A percentile compares a stretch with the other conserved stretches of the same genome.
phyloP scores from a whole-genome alignment of 1,284 basidiomycete genomes.

The Coniferiporia sulphurascens region DNA sequence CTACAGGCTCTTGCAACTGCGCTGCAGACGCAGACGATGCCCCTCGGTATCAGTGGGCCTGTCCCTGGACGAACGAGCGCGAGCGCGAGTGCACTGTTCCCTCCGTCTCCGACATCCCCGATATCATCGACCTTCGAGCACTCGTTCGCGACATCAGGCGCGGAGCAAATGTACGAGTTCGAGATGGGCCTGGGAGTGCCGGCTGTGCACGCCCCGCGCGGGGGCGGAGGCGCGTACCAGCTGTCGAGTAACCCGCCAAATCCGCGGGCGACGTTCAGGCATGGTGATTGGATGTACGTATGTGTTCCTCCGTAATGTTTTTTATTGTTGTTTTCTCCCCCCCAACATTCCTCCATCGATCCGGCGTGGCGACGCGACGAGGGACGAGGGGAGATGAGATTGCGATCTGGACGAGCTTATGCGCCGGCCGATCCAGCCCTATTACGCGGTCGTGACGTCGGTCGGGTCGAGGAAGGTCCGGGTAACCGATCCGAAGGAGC shows the following conservation, averaged over 20 bases:
- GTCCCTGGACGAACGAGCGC: too few relatives aligned
- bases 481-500: too few relatives aligned
- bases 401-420: not conserved
- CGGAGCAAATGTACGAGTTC: not conserved
- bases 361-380: not conserved
- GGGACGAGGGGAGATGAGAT: not conserved
- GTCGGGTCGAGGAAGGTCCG: not conserved
- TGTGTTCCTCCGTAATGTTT: not conserved
- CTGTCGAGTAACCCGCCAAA: slow-evolving; percentile 73
- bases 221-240: slow-evolving; percentile 33
- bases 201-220: not conserved
- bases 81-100: not conserved
- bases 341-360: not conserved
- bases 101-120: slow-evolving; percentile 3
- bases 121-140: not conserved
- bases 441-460: not conserved
- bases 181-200: not conserved
- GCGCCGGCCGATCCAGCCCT: too few relatives aligned
- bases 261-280: slow-evolving; percentile 62
- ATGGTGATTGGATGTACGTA: slow-evolving; percentile 78
- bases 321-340: not conserved
- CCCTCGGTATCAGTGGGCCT: too few relatives aligned
- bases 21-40: not conserved
- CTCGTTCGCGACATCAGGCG: not conserved
- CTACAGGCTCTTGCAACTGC: not conserved